Conservation (phyloP, 192 early-diverging fungal species). For the Podochytrium sp. region DNA sequence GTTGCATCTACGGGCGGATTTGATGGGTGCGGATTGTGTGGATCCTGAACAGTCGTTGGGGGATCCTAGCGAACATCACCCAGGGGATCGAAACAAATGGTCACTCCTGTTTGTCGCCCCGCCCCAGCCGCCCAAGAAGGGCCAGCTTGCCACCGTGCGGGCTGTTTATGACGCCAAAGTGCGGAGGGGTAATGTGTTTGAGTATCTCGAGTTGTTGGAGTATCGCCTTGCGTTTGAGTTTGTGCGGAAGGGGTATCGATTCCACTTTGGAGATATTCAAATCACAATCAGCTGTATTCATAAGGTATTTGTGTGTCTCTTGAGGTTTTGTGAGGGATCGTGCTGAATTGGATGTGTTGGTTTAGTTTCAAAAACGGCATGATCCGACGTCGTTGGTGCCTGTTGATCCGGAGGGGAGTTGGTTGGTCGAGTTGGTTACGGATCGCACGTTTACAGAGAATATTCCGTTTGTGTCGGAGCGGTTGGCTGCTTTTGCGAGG, state of each 20-base stretch:
- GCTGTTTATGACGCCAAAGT: slow-evolving; percentile 14
- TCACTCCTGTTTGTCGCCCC: slow-evolving; percentile 7
- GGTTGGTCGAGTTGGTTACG: background rate
- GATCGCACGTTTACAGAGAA: background rate
- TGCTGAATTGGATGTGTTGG: background rate
- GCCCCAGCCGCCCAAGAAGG: slow-evolving; percentile 12
- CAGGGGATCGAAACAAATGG: background rate
- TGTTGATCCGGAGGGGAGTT: background rate
- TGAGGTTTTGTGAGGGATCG: background rate
- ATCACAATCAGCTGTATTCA: slow-evolving; percentile 12
- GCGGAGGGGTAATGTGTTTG: background rate
- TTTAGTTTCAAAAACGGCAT: slow-evolving; percentile 8
- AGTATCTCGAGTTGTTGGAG: slow-evolving; percentile 3
- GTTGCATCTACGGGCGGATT: background rate
- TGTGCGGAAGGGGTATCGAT: slow-evolving; percentile 3
- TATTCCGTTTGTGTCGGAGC: background rate
- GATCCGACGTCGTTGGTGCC: background rate
- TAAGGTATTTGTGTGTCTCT: background rate
- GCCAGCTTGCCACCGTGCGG: background rate
- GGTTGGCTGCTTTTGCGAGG: background rate
- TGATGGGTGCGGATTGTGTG: background rate
- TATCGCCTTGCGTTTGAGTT: slow-evolving; percentile 9
- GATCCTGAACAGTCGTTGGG: background rate
- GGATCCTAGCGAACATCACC: background rate
- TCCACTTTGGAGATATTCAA: background rate